These are phyloP conservation scores for Paecilomyces sp. DNA, from an alignment of 2,329 filamentous ascomycete genomes.

Conservation along the genomic window DNA sequence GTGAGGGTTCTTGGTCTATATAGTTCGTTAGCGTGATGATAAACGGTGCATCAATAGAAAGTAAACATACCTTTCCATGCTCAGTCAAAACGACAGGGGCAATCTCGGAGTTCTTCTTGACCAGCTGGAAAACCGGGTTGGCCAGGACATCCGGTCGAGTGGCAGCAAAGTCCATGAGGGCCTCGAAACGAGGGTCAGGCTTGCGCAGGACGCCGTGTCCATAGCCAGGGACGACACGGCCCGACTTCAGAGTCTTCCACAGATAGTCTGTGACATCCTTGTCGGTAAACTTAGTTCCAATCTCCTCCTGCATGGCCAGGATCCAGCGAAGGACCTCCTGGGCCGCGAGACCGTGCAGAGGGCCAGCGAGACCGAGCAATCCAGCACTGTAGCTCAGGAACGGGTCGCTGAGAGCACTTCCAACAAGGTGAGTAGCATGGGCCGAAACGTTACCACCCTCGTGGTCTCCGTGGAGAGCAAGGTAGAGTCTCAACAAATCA, in stretches of 20 bases:
- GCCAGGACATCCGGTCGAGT: constrained; percentile 75
- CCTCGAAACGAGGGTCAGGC: constrained; percentile 93
- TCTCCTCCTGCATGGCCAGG: constrained; percentile 84
- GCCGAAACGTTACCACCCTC: constrained; percentile 97
- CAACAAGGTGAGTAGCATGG: constrained; percentile 89
- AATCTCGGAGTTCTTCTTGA: constrained; percentile 86
- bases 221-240: constrained; percentile 89
- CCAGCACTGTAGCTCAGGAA: constrained; percentile 96
- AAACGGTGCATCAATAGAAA: constrained; percentile 1
- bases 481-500: constrained; percentile 85
- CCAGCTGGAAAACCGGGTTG: constrained; percentile 88
- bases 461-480: constrained; percentile 95
- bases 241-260: constrained; percentile 87
- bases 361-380: constrained; percentile 90
- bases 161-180: constrained; percentile 90
- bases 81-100: constrained; percentile 84
- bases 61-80: constrained; percentile 67
- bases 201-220: constrained; percentile 94
- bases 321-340: constrained; percentile 98
- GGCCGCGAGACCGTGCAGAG: constrained; percentile 83
- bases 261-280: constrained; percentile 82
- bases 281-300: constrained; percentile 70
- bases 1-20: constrained; percentile 84
- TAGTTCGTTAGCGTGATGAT: constrained; percentile 1
- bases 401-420: constrained; percentile 86